Evolutionary conservation across 768 basidiomycete species (phyloP).

Genomic region (Termitomyces sp.): DNA sequence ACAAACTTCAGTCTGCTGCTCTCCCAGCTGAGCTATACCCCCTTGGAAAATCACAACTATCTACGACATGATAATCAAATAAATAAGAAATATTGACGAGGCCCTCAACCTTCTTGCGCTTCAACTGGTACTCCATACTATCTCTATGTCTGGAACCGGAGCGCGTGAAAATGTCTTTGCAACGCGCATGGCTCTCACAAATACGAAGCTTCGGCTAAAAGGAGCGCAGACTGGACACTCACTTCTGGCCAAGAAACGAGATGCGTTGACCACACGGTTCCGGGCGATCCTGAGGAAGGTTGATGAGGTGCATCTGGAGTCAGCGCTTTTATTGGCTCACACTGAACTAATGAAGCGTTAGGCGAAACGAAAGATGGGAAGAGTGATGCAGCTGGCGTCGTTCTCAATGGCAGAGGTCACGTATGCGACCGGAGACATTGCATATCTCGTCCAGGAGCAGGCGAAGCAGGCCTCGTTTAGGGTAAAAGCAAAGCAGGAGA

Average conservation of each 20-base stretch:
- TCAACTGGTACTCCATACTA: neutral
- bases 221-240: slow-evolving; percentile 95
- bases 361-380: slow-evolving; percentile 99
- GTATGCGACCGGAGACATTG: slow-evolving; percentile 95
- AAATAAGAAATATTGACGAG: too few species aligned
- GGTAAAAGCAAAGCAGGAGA: slow-evolving; percentile 94
- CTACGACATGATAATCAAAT: too few species aligned
- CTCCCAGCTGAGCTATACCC: slow-evolving; percentile 74
- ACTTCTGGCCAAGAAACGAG: slow-evolving; percentile 93
- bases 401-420: slow-evolving; percentile 99
- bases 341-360: slow-evolving; percentile 30
- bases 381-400: slow-evolving; percentile 97
- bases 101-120: neutral
- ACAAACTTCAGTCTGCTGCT: slow-evolving; percentile 66
- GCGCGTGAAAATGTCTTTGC: slow-evolving; percentile 93
- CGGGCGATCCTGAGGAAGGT: slow-evolving; percentile 92
- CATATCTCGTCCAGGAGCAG: slow-evolving; percentile 96
- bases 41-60: too few species aligned
- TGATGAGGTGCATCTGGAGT: slow-evolving; percentile 68
- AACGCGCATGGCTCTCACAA: slow-evolving; percentile 94
- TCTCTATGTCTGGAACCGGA: slow-evolving; percentile 81
- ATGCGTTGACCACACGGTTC: slow-evolving; percentile 94
- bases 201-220: slow-evolving; percentile 86
- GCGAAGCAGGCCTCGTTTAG: slow-evolving; percentile 88
- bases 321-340: slow-evolving; percentile 3